Conservation (phyloP, 805 yeast genomes). For the Candida hispaniensis region DNA sequence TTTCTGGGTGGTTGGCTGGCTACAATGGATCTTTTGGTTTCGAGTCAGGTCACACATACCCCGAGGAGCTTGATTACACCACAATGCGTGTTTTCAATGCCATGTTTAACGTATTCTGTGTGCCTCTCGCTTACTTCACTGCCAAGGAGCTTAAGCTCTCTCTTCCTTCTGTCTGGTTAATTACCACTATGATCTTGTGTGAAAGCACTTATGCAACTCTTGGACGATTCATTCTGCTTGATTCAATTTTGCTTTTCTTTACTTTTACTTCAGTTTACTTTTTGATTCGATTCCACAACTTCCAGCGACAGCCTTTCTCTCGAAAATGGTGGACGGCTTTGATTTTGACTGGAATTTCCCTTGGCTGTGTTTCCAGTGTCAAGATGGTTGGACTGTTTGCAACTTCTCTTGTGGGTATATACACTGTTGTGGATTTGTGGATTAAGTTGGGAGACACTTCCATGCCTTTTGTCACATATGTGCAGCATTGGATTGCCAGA, state of each 20-base stretch:
- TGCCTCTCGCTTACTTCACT: conserved; percentile 79
- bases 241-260: conserved; percentile 82
- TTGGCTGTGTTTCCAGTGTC: conserved; percentile 87
- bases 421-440: conserved; percentile 86
- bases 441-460: conserved; percentile 54
- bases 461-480: conserved; percentile 27
- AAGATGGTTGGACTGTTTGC: conserved; percentile 96
- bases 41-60: conserved; percentile 70
- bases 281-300: conserved; percentile 59
- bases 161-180: conserved; percentile 61
- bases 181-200: conserved; percentile 59
- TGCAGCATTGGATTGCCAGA: conserved; percentile 62
- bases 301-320: conserved; percentile 49
- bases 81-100: conserved; percentile 83
- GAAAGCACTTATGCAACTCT: conserved; percentile 78
- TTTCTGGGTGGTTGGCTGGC: conserved; percentile 77
- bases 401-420: conserved; percentile 78
- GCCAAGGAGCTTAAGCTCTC: conserved; percentile 66
- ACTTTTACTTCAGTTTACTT: conserved; percentile 73
- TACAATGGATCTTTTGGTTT: conserved; percentile 84
- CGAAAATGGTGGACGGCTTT: conserved; percentile 94
- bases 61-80: conserved; percentile 66
- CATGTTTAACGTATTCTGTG: conserved; percentile 66
- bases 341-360: conserved; percentile 64
- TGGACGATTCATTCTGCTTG: conserved; percentile 81